Percentiles rank a stretch among this genome's conserved stretches.
These are phyloP conservation scores for Moesziomyces sp. DNA, from an alignment of 1,284 basidiomycete species.

Conservation along the genomic window DNA sequence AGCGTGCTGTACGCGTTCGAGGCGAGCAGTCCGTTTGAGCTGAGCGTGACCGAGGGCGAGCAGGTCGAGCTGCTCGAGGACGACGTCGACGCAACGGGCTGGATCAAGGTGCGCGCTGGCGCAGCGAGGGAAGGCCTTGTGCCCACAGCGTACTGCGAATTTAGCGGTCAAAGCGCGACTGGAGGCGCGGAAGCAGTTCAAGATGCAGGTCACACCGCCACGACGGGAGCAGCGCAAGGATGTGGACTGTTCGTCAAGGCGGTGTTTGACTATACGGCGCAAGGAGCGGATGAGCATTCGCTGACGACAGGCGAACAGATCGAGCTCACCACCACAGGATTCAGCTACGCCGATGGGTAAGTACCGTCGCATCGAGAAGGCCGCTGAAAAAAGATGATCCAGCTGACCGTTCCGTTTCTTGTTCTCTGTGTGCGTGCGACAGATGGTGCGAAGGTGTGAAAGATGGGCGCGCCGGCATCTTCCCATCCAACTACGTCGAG, in stretches of 20 bases:
- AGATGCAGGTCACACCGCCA: slow-evolving; percentile 6
- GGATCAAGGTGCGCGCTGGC: slow-evolving; percentile 46
- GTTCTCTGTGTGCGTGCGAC: neutral
- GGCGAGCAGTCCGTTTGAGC: slow-evolving; percentile 50
- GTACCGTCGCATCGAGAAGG: too few relatives aligned
- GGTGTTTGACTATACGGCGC: slow-evolving; percentile 51
- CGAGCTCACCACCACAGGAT: slow-evolving; percentile 35
- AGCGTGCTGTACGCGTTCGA: slow-evolving; percentile 46
- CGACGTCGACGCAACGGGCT: slow-evolving; percentile 47
- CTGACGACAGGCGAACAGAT: slow-evolving; percentile 37
- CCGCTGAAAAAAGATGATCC: too few relatives aligned
- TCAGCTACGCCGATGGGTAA: slow-evolving; percentile 50
- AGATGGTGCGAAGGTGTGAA: slow-evolving; percentile 50
- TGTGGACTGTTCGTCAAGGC: slow-evolving; percentile 40
- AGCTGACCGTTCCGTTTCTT: neutral
- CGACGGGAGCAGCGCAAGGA: slow-evolving; percentile 9
- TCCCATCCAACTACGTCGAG: slow-evolving; percentile 52
- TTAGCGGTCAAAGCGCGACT: neutral
- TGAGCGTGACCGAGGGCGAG: slow-evolving; percentile 50
- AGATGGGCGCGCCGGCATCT: slow-evolving; percentile 34
- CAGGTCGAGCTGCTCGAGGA: slow-evolving; percentile 45
- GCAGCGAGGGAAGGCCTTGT: slow-evolving; percentile 39
- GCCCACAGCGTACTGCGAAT: slow-evolving; percentile 49
- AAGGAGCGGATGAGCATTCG: slow-evolving; percentile 43
- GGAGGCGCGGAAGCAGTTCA: neutral